These are phyloP conservation scores for Pleurostoma richardsiae DNA, from an alignment of 2,329 filamentous ascomycete species.

Conservation along the genomic window DNA sequence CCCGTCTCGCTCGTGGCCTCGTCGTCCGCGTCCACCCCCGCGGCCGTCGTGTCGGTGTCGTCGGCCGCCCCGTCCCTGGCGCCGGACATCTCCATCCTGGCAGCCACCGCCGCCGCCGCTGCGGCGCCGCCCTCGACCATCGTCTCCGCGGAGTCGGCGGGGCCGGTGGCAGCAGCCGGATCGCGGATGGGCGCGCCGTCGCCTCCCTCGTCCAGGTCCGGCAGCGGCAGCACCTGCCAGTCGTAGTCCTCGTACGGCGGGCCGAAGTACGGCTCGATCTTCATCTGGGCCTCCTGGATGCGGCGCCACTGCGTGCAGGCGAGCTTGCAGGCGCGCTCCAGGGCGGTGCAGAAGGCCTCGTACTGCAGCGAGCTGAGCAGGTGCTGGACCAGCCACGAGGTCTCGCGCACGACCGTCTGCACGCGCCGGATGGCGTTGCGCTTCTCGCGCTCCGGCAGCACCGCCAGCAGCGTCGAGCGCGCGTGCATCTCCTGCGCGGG, in stretches of 20 bases:
- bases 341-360: constrained; percentile 20
- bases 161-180: too few relatives aligned
- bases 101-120: neutral
- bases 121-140: constrained; percentile 6
- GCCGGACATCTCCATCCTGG: constrained; percentile 4
- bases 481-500: constrained; percentile 22
- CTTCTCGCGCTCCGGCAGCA: constrained; percentile 21
- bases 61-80: constrained; percentile 1
- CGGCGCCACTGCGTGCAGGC: constrained; percentile 24
- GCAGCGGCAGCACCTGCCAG: constrained; percentile 26
- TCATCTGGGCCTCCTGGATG: constrained; percentile 22
- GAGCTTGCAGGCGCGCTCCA: constrained; percentile 19
- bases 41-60: constrained; percentile 4
- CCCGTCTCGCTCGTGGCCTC: neutral
- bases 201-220: constrained; percentile 17
- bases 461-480: constrained; percentile 22
- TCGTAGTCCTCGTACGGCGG: constrained; percentile 27
- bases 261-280: constrained; percentile 30
- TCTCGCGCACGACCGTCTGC: constrained; percentile 25
- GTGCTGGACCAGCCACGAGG: constrained; percentile 25
- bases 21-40: constrained; percentile 5
- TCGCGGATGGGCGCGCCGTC: neutral
- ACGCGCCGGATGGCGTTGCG: constrained; percentile 18
- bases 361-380: constrained; percentile 23
- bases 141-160: constrained; percentile 5